Evolutionary conservation across 495 filamentous ascomycete species (phyloP).

Genomic region (Penicillium lagena): DNA sequence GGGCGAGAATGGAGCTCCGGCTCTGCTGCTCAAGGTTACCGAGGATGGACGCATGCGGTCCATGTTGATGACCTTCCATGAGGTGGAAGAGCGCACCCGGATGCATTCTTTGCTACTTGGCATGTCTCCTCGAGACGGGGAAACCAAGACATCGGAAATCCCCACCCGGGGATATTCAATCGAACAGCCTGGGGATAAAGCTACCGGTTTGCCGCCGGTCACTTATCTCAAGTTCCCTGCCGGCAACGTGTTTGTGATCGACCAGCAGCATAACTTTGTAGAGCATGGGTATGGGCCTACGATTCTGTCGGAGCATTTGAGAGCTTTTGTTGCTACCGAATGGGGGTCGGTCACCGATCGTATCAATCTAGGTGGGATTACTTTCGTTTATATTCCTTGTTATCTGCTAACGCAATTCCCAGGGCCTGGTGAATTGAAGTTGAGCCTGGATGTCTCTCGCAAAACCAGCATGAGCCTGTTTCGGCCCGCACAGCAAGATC

Average conservation of each 20-base stretch:
- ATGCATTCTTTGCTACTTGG: conserved; percentile 66
- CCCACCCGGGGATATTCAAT: conserved; percentile 56
- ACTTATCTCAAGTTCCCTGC: conserved; percentile 36
- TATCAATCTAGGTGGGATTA: conserved; percentile 53
- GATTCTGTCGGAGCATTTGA: conserved; percentile 62
- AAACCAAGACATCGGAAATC: conserved; percentile 56
- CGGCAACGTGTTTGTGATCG: conserved; percentile 45
- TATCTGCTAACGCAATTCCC: conserved; percentile 4
- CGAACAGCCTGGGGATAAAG: conserved; percentile 43
- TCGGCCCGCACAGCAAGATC: conserved; percentile 58
- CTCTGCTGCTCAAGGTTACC: conserved; percentile 62
- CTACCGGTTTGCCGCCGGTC: conserved; percentile 19
- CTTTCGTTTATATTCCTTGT: background rate
- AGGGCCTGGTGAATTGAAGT: conserved; percentile 63
- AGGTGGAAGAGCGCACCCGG: conserved; percentile 55
- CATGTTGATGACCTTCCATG: conserved; percentile 68
- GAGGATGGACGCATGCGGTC: conserved; percentile 57
- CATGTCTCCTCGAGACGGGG: conserved; percentile 51
- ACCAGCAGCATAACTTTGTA: conserved; percentile 35
- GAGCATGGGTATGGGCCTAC: conserved; percentile 46
- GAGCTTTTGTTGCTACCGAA: conserved; percentile 60
- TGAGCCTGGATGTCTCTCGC: conserved; percentile 53
- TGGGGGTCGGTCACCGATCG: conserved; percentile 68
- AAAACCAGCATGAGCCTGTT: conserved; percentile 55
- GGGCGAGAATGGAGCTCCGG: conserved; percentile 58